These are phyloP conservation scores for Fraxinus floribunda DNA, from an alignment of 305 asterid species.

Conservation along the genomic window DNA sequence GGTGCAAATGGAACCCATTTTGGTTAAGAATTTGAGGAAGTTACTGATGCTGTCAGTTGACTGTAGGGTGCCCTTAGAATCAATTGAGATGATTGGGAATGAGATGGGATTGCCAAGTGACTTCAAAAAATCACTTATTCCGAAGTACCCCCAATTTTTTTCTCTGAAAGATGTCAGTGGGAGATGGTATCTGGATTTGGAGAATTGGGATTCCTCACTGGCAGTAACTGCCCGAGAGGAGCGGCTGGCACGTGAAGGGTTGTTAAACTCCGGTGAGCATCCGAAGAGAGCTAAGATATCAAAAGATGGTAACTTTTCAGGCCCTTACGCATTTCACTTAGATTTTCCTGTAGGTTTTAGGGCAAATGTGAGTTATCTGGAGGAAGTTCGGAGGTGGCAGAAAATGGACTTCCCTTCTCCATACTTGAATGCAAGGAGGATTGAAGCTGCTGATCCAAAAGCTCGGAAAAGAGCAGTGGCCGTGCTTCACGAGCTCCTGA, in stretches of 20 bases:
- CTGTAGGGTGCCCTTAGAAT: slow-evolving; percentile 68
- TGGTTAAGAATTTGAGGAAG: slow-evolving; percentile 74
- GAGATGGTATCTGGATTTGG: slow-evolving; percentile 65
- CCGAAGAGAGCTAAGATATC: slow-evolving; percentile 44
- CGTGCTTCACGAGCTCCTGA: slow-evolving; percentile 90
- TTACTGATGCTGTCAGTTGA: slow-evolving; percentile 85
- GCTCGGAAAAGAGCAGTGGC: slow-evolving; percentile 82
- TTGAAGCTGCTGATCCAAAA: slow-evolving; percentile 69
- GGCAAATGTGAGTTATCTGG: slow-evolving; percentile 76
- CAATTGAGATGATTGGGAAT: slow-evolving; percentile 46
- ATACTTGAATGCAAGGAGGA: slow-evolving; percentile 71
- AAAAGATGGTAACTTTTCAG: slow-evolving; percentile 72
- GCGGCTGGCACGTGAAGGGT: slow-evolving; percentile 39
- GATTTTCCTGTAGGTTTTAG: slow-evolving; percentile 80
- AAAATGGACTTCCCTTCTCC: slow-evolving; percentile 96
- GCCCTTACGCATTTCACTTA: slow-evolving; percentile 68
- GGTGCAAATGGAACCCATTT: slow-evolving; percentile 69
- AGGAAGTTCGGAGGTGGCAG: slow-evolving; percentile 89
- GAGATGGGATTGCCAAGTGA: slow-evolving; percentile 81
- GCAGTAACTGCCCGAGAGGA: slow-evolving; percentile 87
- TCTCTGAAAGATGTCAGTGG: slow-evolving; percentile 51
- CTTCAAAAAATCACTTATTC: slow-evolving; percentile 59
- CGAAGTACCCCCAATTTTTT: slow-evolving; percentile 68
- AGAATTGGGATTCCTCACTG: slow-evolving; percentile 87
- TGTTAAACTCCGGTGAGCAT: slow-evolving; percentile 16